These are phyloP conservation scores for Zoysia japonica DNA, from an alignment of 176 grass and related monocot species.

Conservation along the genomic window DNA sequence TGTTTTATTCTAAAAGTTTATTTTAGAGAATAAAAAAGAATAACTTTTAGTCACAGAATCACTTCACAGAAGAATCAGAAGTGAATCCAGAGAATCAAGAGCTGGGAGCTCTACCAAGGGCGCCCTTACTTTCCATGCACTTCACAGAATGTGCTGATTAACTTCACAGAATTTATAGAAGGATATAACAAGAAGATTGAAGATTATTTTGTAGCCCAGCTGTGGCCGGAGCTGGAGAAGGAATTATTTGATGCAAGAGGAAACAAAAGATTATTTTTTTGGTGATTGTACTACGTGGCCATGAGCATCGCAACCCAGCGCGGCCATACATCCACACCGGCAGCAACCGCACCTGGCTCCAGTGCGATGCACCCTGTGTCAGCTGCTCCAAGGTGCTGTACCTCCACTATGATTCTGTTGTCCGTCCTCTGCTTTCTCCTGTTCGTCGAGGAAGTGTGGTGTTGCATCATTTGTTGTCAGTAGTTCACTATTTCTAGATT, in stretches of 20 bases:
- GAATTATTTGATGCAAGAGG: not conserved
- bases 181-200: too few relatives aligned
- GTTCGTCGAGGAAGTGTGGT: not conserved
- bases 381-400: conserved; percentile 71
- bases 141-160: too few relatives aligned
- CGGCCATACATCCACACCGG: conserved; percentile 93
- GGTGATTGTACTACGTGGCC: conserved; percentile 74
- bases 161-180: too few relatives aligned
- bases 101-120: too few relatives aligned
- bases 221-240: too few relatives aligned
- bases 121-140: too few relatives aligned
- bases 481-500: not conserved
- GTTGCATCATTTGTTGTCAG: not conserved
- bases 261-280: not conserved
- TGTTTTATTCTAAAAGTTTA: too few relatives aligned
- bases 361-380: conserved; percentile 92
- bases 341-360: conserved; percentile 96
- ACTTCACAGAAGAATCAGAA: too few relatives aligned
- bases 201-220: too few relatives aligned
- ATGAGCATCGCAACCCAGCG: conserved; percentile 83
- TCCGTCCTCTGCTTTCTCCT: not conserved
- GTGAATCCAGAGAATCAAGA: too few relatives aligned
- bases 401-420: not conserved
- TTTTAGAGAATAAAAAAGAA: too few relatives aligned
- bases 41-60: too few relatives aligned